Evolutionary conservation across 129 eudicot genomes (phyloP).

Genomic region (Sambucus nigra): DNA sequence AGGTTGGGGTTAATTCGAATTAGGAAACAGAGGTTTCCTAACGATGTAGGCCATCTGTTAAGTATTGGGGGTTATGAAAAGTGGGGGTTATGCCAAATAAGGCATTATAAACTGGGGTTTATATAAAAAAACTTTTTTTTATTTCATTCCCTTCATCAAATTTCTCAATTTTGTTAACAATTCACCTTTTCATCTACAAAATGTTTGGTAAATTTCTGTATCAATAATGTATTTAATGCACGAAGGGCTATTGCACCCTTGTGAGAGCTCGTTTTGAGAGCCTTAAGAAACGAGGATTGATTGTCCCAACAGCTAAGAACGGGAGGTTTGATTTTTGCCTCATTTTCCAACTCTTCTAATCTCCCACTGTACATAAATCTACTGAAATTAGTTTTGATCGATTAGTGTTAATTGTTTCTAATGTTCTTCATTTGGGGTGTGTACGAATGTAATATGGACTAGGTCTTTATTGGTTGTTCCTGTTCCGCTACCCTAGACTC

Average conservation of each 20-base stretch:
- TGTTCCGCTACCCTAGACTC: too few species aligned
- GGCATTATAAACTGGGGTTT: too few species aligned
- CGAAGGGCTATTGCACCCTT: constrained; percentile 80
- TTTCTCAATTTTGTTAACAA: neutral
- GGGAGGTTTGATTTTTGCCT: constrained; percentile 35
- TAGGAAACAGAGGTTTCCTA: too few species aligned
- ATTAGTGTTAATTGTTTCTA: too few species aligned
- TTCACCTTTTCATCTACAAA: neutral
- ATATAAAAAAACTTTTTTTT: too few species aligned
- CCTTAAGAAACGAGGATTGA: constrained; percentile 82
- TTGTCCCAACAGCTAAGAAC: constrained; percentile 75
- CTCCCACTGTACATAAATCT: neutral
- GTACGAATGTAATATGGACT: too few species aligned
- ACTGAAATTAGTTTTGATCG: neutral
- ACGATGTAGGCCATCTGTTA: too few species aligned
- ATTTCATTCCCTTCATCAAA: neutral
- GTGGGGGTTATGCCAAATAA: too few species aligned
- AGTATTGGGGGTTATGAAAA: too few species aligned
- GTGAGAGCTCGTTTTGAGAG: constrained; percentile 88
- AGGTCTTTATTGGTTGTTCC: too few species aligned
- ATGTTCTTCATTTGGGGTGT: neutral
- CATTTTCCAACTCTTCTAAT: neutral
- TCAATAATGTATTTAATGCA: neutral
- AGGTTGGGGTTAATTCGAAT: too few species aligned
- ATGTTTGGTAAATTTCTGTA: neutral